phyloP scores from a whole-genome alignment of 805 yeast species.

The Metschnikowia dekortorum region DNA sequence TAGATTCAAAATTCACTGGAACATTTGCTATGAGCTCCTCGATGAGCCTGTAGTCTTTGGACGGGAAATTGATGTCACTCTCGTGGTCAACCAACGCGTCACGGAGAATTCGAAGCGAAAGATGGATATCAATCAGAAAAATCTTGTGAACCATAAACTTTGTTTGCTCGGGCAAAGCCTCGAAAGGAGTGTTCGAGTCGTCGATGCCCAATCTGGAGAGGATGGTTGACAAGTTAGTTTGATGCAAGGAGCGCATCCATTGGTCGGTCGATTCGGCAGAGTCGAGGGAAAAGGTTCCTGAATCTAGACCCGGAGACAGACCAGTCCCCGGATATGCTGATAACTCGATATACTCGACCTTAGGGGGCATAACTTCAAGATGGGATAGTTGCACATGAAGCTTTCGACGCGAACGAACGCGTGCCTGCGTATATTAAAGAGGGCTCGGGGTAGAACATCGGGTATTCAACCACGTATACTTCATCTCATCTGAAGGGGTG shows the following conservation, averaged over 20 bases:
- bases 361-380: slow-evolving; percentile 3
- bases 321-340: slow-evolving; percentile 1
- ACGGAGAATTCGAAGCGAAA: slow-evolving; percentile 31
- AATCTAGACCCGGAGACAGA: neutral
- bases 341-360: slow-evolving; percentile 13
- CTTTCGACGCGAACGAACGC: neutral
- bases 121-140: slow-evolving; percentile 17
- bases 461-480: neutral
- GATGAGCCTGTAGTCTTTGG: slow-evolving; percentile 24
- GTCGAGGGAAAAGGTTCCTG: neutral
- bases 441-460: neutral
- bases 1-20: slow-evolving; percentile 16
- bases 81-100: slow-evolving; percentile 28
- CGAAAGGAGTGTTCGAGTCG: neutral
- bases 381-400: neutral
- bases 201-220: slow-evolving; percentile 12
- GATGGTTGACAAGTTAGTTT: slow-evolving; percentile 4
- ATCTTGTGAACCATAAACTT: slow-evolving; percentile 28
- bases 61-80: slow-evolving; percentile 33
- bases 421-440: slow-evolving; percentile 2
- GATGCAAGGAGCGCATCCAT: neutral
- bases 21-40: slow-evolving; percentile 19
- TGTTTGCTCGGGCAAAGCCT: slow-evolving; percentile 7
- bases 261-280: neutral
- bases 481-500: too few relatives aligned